A percentile compares a stretch with the other conserved stretches of the same genome.
phyloP scores from a whole-genome alignment of 2,329 filamentous ascomycete species.

The Cephalotrichum gorgonifer region DNA sequence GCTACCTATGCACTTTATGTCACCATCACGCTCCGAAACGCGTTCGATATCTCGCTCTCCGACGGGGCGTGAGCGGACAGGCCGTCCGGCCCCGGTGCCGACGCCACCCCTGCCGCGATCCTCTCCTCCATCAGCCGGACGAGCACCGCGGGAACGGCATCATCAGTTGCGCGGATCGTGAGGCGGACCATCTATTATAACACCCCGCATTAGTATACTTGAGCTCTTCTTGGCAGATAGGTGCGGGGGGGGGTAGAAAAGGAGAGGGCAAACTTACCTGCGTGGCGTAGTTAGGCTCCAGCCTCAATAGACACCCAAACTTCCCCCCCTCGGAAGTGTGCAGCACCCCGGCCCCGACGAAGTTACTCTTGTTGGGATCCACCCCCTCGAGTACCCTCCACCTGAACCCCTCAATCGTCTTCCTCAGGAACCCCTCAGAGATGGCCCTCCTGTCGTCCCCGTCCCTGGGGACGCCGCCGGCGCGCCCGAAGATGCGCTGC shows the following conservation, averaged over 20 bases:
- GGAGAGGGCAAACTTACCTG: slow-evolving; percentile 53
- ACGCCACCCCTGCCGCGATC: slow-evolving; percentile 41
- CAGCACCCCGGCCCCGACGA: slow-evolving; percentile 81
- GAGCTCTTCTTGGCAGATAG: background rate
- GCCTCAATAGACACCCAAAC: slow-evolving; percentile 81
- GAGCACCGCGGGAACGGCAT: slow-evolving; percentile 69
- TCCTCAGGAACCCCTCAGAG: slow-evolving; percentile 59
- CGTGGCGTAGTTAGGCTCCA: slow-evolving; percentile 89
- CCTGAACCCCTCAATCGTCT: slow-evolving; percentile 71
- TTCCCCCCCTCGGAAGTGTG: slow-evolving; percentile 79
- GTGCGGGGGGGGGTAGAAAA: background rate
- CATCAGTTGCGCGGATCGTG: slow-evolving; percentile 89
- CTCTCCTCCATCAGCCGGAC: slow-evolving; percentile 82
- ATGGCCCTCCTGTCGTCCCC: slow-evolving; percentile 50
- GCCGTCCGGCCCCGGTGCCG: slow-evolving; percentile 28
- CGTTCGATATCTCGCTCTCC: slow-evolving; percentile 40
- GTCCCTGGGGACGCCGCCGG: slow-evolving; percentile 32
- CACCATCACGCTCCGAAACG: slow-evolving; percentile 48
- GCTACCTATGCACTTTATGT: slow-evolving; percentile 13
- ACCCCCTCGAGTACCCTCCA: slow-evolving; percentile 81
- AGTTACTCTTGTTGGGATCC: slow-evolving; percentile 86
- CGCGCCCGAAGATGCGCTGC: slow-evolving; percentile 68
- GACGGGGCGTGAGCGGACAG: slow-evolving; percentile 22
- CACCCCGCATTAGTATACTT: slow-evolving; percentile 13
- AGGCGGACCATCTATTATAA: slow-evolving; percentile 96